Evolutionary conservation across 129 eudicot genomes (phyloP).

Genomic region (Solidago caesia): DNA sequence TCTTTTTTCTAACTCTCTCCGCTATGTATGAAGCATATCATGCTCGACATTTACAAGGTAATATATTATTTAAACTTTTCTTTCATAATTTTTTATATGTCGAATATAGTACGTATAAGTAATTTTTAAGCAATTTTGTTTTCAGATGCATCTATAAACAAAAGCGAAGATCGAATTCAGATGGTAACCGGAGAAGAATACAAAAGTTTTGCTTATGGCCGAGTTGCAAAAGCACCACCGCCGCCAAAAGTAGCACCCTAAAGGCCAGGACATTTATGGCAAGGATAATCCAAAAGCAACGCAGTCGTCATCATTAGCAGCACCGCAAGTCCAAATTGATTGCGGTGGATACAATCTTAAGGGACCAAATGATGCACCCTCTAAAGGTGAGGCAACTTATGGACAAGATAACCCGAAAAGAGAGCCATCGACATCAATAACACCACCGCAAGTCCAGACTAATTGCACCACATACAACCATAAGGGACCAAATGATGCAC

Average conservation of each 20-base stretch:
- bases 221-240: background rate
- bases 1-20: conserved; percentile 11
- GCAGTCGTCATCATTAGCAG: background rate
- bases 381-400: too few species aligned
- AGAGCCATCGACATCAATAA: too few species aligned
- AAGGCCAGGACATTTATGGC: background rate
- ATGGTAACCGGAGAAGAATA: conserved; percentile 8
- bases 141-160: background rate
- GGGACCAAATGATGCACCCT: too few species aligned
- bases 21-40: conserved; percentile 13
- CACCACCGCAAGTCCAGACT: too few species aligned
- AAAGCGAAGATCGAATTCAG: background rate
- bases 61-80: background rate
- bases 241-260: conserved; percentile 15
- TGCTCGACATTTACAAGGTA: conserved; percentile 25
- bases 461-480: too few species aligned
- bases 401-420: too few species aligned
- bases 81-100: too few species aligned
- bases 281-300: conserved; percentile 5
- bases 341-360: too few species aligned
- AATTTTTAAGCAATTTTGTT: background rate
- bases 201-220: background rate
- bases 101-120: too few species aligned
- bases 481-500: too few species aligned
- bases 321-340: background rate